Evolutionary conservation across 768 basidiomycete species (phyloP).

Genomic region (Pleurotus ostreatus): DNA sequence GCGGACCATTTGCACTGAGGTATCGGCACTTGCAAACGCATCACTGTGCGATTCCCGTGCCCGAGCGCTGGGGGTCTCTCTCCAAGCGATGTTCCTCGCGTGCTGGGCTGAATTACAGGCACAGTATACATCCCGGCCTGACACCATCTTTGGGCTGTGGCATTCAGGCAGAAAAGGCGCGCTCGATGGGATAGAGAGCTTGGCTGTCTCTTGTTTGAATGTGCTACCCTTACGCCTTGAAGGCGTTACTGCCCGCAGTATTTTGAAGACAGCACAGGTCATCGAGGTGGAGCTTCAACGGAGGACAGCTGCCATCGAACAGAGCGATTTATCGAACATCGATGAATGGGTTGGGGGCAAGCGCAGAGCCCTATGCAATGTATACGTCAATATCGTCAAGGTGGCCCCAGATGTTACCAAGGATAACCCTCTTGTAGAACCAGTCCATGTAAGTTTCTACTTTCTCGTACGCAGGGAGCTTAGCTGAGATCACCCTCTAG

Average conservation of each 20-base stretch:
- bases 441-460: conserved; percentile 27
- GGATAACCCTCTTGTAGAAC: conserved; percentile 19
- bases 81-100: conserved; percentile 37
- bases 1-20: conserved; percentile 13
- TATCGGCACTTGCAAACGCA: conserved; percentile 15
- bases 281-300: conserved; percentile 31
- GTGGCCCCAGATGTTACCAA: conserved; percentile 21
- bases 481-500: conserved; percentile 14
- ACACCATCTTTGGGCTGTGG: conserved; percentile 41
- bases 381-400: conserved; percentile 41
- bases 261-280: conserved; percentile 23
- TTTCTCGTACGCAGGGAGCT: no score
- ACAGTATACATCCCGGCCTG: conserved; percentile 18
- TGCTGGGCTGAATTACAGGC: conserved; percentile 40
- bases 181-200: conserved; percentile 26
- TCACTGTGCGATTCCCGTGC: conserved; percentile 38
- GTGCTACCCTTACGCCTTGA: conserved; percentile 33
- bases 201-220: conserved; percentile 45
- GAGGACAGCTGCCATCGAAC: conserved; percentile 36
- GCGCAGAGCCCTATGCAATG: conserved; percentile 33
- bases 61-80: conserved; percentile 26
- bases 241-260: conserved; percentile 11
- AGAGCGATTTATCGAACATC: conserved; percentile 32
- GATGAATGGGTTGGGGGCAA: conserved; percentile 30
- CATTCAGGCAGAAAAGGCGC: conserved; percentile 38